phyloP scores from a whole-genome alignment of 495 filamentous ascomycete genomes.

The Penicillium alfredii region DNA sequence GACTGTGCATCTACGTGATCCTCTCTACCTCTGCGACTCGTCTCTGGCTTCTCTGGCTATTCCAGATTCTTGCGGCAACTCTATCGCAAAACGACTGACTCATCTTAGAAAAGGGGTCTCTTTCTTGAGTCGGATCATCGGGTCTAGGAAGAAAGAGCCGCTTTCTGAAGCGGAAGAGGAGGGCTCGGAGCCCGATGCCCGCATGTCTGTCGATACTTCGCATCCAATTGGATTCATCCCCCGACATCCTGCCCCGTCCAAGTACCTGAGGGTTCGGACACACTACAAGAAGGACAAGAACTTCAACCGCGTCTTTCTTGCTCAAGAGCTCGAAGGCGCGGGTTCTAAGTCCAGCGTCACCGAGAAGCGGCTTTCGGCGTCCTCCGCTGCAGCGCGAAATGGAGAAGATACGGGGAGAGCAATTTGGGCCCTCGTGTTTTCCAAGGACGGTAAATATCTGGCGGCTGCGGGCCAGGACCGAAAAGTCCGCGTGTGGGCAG shows the following conservation, averaged over 20 bases:
- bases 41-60: no score
- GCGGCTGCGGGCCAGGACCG: conserved; percentile 85
- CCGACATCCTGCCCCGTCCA: conserved; percentile 79
- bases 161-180: conserved; percentile 55
- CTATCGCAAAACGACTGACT: conserved; percentile 5
- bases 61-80: neutral
- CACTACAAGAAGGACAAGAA: conserved; percentile 77
- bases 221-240: conserved; percentile 84
- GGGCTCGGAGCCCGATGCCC: conserved; percentile 66
- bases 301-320: conserved; percentile 83
- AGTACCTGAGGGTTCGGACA: conserved; percentile 80
- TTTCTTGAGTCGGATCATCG: conserved; percentile 86
- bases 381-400: conserved; percentile 31
- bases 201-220: conserved; percentile 72
- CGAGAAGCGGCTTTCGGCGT: conserved; percentile 24
- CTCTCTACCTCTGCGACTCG: no score
- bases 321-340: conserved; percentile 65
- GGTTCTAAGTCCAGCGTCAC: conserved; percentile 11
- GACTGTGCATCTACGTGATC: no score
- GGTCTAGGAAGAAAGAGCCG: conserved; percentile 61
- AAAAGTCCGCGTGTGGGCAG: conserved; percentile 84
- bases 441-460: conserved; percentile 85
- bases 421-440: conserved; percentile 89
- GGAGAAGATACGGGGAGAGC: conserved; percentile 44
- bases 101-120: conserved; percentile 70